Percentiles rank a stretch among this genome's conserved stretches.
phyloP scores from a whole-genome alignment of 2,329 filamentous ascomycete species.

The Bipolaris victoriae region DNA sequence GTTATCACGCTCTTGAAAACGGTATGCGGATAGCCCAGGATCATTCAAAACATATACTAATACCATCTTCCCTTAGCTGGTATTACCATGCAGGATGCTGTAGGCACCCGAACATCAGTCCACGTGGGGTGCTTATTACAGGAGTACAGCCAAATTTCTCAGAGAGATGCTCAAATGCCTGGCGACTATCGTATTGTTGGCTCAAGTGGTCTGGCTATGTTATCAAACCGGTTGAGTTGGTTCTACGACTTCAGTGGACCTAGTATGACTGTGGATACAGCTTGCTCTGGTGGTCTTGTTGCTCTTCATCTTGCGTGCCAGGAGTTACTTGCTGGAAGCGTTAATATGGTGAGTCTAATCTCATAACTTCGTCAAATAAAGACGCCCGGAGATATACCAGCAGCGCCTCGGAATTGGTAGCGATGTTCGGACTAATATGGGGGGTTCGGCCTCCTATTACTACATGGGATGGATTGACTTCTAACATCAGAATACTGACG shows the following conservation, averaged over 20 bases:
- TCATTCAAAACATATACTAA: neutral
- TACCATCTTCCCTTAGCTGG: constrained; percentile 12
- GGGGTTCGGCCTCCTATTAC: too few species aligned
- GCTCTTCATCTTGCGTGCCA: constrained; percentile 32
- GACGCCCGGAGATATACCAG: too few species aligned
- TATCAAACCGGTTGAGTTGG: constrained; percentile 31
- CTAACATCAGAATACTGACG: neutral
- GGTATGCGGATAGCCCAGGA: constrained; percentile 1
- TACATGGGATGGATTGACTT: too few species aligned
- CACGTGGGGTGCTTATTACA: constrained; percentile 22
- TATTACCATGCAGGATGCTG: constrained; percentile 19
- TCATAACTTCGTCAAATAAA: neutral
- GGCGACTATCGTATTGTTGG: constrained; percentile 16
- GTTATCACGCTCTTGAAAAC: constrained; percentile 40
- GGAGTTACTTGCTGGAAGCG: constrained; percentile 16
- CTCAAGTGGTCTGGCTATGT: constrained; percentile 16
- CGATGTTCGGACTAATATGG: neutral
- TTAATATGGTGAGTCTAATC: constrained; percentile 15
- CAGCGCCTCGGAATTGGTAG: too few species aligned
- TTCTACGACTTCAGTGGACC: constrained; percentile 36
- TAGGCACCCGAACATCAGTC: constrained; percentile 27
- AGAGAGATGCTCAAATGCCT: constrained; percentile 18
- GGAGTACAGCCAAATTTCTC: constrained; percentile 20
- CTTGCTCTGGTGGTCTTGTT: constrained; percentile 34
- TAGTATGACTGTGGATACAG: constrained; percentile 36